These are phyloP conservation scores for Triticum urartu DNA, from an alignment of 176 grass and related monocot species.

Conservation along the genomic window DNA sequence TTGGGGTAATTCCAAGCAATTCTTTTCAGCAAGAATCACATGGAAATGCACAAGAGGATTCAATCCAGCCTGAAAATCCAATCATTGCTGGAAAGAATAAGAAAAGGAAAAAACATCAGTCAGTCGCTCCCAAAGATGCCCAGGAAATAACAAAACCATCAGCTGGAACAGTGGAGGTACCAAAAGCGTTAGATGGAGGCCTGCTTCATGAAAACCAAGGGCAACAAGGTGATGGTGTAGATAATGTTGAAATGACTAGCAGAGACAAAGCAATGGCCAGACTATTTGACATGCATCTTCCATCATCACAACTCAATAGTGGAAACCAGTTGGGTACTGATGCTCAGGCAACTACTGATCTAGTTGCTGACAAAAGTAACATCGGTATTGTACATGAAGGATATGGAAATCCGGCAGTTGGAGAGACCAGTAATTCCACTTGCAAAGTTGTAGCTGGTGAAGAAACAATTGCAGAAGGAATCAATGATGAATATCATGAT, in stretches of 20 bases:
- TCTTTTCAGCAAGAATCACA: slow-evolving; percentile 27
- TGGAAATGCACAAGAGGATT: slow-evolving; percentile 15
- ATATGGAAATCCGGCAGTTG: slow-evolving; percentile 22
- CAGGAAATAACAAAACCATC: slow-evolving; percentile 29
- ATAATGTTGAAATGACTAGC: slow-evolving; percentile 18
- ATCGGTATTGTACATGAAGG: slow-evolving; percentile 10
- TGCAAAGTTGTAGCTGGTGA: slow-evolving; percentile 22
- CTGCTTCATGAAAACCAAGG: slow-evolving; percentile 12
- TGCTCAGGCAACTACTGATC: slow-evolving; percentile 32
- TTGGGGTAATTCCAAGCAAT: slow-evolving; percentile 13
- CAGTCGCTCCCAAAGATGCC: slow-evolving; percentile 26
- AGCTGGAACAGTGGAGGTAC: slow-evolving; percentile 10
- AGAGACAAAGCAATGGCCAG: slow-evolving; percentile 23
- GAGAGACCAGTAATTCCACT: slow-evolving; percentile 5
- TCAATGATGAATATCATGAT: slow-evolving; percentile 22
- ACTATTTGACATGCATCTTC: slow-evolving; percentile 22
- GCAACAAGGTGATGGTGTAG: slow-evolving; percentile 25
- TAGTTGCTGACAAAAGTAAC: slow-evolving; percentile 35
- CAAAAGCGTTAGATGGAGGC: slow-evolving; percentile 23
- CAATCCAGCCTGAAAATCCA: slow-evolving; percentile 32
- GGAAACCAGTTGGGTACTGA: slow-evolving; percentile 24
- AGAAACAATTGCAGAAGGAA: slow-evolving; percentile 25
- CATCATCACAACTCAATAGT: slow-evolving; percentile 20
- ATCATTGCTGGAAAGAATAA: slow-evolving; percentile 54
- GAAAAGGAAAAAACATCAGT: slow-evolving; percentile 47